Base-by-base conservation (phyloP, 2,329 filamentous ascomycete genomes). In the Ophiostoma tasmaniense region DNA sequence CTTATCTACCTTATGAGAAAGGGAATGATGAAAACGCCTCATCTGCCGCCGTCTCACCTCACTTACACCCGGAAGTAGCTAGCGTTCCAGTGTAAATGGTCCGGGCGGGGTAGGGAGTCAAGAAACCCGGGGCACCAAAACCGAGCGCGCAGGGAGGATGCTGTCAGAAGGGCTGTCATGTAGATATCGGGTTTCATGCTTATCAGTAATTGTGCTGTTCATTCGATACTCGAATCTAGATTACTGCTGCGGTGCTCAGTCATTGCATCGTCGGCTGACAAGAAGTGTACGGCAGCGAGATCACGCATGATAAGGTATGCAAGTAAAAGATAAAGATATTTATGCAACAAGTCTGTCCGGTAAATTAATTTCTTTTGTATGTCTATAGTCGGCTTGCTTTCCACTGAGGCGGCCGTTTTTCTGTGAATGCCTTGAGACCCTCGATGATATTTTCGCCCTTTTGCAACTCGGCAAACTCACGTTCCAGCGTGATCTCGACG, bases 391-490 rank as follows among this genome's bases (percentile, higher is more conserved):
- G 74, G 42, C 74, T 74, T 2, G 71, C 68, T 64, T 66, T 67
- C 75, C 75, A 76, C 35, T 35, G 72, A 22, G 75, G 74, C 20
- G 67, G 33, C 42, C 74, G 68, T 68, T 75, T 75, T 64, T 75
- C 74, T 50, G 67, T 69, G 70, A 76, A 76, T 6, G 75, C 75
- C 67, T 67, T 71, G 66, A 76, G 73, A 30, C 75, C 75, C 69
- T 76, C 75, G 69, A 67, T 67, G 68, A 76, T 75, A 70, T 76
- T 76, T 62, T 69, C 64, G 17, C 74, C 74, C n/a, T 71, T 67
- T 61, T 70, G 45, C 33, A 70, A 33, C 55, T 72, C 71, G 25
- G 72, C 71, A 68, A 73, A 74, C 74, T 74, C 75, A 42, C 73
- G 61, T 20, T 71, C 70, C 22, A 72, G 73, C 33, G 74, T 69